Conservation (phyloP, 768 basidiomycete genomes). For the Lactarius indigo region DNA sequence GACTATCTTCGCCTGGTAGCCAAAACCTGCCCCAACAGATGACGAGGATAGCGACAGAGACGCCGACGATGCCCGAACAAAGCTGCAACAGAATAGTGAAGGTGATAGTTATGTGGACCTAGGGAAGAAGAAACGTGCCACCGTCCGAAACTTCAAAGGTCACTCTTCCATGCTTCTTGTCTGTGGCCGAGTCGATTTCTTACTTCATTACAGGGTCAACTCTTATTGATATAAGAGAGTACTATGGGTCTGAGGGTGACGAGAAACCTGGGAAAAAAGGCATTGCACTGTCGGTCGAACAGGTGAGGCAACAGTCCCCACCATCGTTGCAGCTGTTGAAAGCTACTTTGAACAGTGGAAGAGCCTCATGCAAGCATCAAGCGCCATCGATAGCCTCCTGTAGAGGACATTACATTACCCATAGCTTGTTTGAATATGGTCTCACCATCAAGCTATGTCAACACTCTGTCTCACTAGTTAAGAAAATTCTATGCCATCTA, state of each 20-base stretch:
- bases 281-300: slow-evolving; percentile 61
- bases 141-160: slow-evolving; percentile 52
- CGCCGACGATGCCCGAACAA: not conserved
- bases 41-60: not conserved
- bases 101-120: slow-evolving; percentile 59
- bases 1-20: not conserved
- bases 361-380: slow-evolving; percentile 11
- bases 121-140: slow-evolving; percentile 68
- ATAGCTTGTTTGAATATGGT: not conserved
- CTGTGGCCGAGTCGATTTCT: not conserved
- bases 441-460: not conserved
- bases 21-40: not conserved
- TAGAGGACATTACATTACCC: not conserved
- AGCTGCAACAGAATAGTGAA: slow-evolving; percentile 30
- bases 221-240: slow-evolving; percentile 73
- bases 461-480: not conserved
- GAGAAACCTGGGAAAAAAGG: slow-evolving; percentile 82
- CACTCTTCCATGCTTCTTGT: slow-evolving; percentile 31
- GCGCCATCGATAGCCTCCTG: slow-evolving; percentile 12
- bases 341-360: slow-evolving; percentile 38
- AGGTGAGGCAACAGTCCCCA: slow-evolving; percentile 42
- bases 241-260: slow-evolving; percentile 49
- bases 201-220: slow-evolving; percentile 40
- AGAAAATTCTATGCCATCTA: slow-evolving; percentile 11
- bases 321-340: not conserved